These are phyloP conservation scores for Phytophthora niederhauseri DNA, from an alignment of 352 stramenopile species.

Conservation along the genomic window DNA sequence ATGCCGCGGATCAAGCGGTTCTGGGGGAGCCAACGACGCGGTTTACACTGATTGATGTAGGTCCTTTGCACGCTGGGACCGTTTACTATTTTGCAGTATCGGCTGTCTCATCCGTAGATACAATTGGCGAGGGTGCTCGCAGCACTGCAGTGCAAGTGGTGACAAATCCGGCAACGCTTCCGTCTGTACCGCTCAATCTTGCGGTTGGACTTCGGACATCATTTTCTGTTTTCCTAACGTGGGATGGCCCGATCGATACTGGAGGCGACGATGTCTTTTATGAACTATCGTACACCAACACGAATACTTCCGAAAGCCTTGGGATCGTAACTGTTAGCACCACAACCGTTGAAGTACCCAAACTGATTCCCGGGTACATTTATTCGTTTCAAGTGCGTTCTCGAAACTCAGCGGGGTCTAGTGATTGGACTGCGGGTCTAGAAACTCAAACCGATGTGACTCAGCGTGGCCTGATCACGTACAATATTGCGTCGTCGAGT, in stretches of 20 bases:
- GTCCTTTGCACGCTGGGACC: conserved; percentile 33
- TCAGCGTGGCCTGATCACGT: conserved; percentile 44
- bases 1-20: conserved; percentile 15
- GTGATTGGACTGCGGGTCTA: conserved; percentile 38
- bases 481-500: conserved; percentile 19
- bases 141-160: conserved; percentile 33
- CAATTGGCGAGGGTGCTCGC: conserved; percentile 40
- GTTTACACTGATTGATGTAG: conserved; percentile 30
- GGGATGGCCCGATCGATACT: conserved; percentile 44
- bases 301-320: neutral
- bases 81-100: conserved; percentile 43
- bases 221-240: conserved; percentile 44
- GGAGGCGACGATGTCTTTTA: conserved; percentile 48
- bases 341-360: conserved; percentile 23
- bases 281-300: conserved; percentile 37
- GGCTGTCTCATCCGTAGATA: conserved; percentile 33
- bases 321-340: neutral
- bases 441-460: conserved; percentile 49
- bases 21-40: conserved; percentile 12
- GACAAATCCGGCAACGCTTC: conserved; percentile 41
- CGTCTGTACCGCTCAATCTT: conserved; percentile 46
- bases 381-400: conserved; percentile 48
- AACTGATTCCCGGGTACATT: conserved; percentile 37
- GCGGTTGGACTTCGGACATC: conserved; percentile 25
- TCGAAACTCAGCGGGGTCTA: conserved; percentile 45